Base-by-base conservation (phyloP, 208 protist genomes). In the Crithidia fasciculata region DNA sequence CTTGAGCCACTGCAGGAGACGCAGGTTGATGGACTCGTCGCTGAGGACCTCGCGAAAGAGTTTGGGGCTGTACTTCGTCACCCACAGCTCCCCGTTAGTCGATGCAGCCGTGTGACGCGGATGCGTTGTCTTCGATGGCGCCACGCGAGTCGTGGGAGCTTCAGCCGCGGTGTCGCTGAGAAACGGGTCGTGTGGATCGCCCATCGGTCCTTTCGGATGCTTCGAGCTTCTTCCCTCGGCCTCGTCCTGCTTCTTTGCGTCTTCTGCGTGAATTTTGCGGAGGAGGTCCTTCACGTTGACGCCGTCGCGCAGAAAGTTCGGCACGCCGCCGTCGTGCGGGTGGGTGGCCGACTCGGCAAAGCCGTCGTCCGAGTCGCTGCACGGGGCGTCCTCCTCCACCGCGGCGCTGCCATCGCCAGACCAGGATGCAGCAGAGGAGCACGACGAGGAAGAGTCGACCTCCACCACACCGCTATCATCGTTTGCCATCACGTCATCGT, bases 1-100 rank as follows among this genome's bases (percentile, higher is more conserved):
- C 75, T 93, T 89, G 18, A 96, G 78, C 89, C 92, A 96, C 65
- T 88, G 85, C 70, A 96, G 77, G 12, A 96, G 76, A 28, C 81
- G 74, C 36, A 96, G 68, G 59, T 94, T 95, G 47, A 88, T 83
- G 16, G 74, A 74, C 59, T 96, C 92, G 69, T 96, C 92, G 61
- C 88, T 95, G 37, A 96, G 88, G 52, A 93, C 74, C 56, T 96
- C 92, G 19, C 83, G 84, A 64, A 95, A 96, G 52, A 66, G 64
- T 39, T 87, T 80, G 2, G 92, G 88, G 43, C 72, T 78, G 74
- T 95, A 95, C 71, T 91, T 92, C 59, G 79, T 82, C 50, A 91
- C 88, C 90, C 89, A 94, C 50, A 96, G 76, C 43, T 76, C 75
- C 45, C 69, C 71, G 18, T 58, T 62, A 7, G 59, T 55, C 15